A percentile compares a stretch with the other conserved stretches of the same genome.
These are phyloP conservation scores for Fusarium coffeatum DNA, from an alignment of 2,329 filamentous ascomycete species.

Conservation along the genomic window DNA sequence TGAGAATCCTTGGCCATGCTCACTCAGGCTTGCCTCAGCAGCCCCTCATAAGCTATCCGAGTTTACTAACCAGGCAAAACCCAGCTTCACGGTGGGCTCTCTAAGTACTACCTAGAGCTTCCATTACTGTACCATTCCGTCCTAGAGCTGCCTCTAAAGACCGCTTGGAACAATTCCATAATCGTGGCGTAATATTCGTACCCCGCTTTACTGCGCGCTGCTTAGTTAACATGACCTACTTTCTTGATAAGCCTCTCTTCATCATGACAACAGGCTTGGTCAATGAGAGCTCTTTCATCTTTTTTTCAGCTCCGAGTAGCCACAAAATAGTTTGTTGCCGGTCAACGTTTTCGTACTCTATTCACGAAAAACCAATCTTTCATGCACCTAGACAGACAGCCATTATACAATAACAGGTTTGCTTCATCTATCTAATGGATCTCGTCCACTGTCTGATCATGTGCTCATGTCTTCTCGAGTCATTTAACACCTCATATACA, in stretches of 20 bases:
- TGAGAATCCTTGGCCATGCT: conserved; percentile 21
- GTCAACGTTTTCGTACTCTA: not conserved
- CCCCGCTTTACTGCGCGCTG: conserved; percentile 41
- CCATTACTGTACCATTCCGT: conserved; percentile 16
- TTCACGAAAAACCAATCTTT: not conserved
- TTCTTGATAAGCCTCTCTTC: conserved; percentile 39
- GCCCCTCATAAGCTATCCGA: conserved; percentile 28
- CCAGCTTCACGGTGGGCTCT: conserved; percentile 23
- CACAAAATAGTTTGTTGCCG: not conserved
- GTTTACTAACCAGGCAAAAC: conserved; percentile 19
- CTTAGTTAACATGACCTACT: conserved; percentile 32
- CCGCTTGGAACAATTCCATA: conserved; percentile 38
- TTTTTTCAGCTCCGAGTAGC: not conserved
- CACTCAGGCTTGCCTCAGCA: conserved; percentile 45
- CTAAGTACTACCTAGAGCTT: not conserved
- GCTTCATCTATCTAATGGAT: conserved; percentile 41
- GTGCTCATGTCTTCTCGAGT: conserved; percentile 30
- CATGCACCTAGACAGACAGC: not conserved
- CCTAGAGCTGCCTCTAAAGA: conserved; percentile 3
- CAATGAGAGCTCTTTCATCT: not conserved
- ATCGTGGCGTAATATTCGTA: conserved; percentile 43
- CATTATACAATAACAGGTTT: conserved; percentile 18
- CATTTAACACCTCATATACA: conserved; percentile 25
- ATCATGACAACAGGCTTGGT: conserved; percentile 34
- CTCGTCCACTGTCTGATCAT: conserved; percentile 27